A percentile compares a stretch with the other conserved stretches of the same genome.
Conservation (phyloP, 2,329 filamentous ascomycete species). For the Akanthomyces dipterigenus region DNA sequence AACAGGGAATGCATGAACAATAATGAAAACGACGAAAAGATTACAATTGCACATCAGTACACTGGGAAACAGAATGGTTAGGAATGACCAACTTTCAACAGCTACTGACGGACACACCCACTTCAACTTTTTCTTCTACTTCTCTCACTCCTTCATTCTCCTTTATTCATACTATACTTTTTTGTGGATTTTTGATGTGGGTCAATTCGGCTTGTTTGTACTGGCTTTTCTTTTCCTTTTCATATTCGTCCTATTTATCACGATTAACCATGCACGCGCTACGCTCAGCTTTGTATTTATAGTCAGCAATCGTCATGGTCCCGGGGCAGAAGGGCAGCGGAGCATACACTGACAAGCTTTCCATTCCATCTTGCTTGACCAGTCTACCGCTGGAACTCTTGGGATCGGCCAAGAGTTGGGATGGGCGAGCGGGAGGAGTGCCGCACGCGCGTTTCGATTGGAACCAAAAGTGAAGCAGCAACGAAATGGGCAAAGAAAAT, state of each 20-base stretch:
- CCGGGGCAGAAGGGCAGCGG: neutral
- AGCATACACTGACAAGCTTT: neutral
- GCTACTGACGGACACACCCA: neutral
- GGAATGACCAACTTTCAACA: neutral
- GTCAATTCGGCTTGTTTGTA: neutral
- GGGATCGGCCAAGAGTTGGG: neutral
- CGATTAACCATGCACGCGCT: neutral
- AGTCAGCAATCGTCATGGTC: neutral
- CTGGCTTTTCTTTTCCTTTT: neutral
- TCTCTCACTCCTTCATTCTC: slow-evolving; percentile 1
- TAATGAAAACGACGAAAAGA: neutral
- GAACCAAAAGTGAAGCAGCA: neutral
- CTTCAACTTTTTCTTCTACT: slow-evolving; percentile 3
- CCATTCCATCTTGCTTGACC: neutral
- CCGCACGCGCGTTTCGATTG: neutral
- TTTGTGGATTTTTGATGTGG: neutral
- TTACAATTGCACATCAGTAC: neutral
- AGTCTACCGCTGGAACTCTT: neutral
- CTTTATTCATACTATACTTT: neutral
- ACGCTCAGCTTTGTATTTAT: neutral
- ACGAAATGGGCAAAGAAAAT: neutral
- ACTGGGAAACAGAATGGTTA: neutral
- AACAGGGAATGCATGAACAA: slow-evolving; percentile 6
- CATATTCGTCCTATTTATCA: neutral
- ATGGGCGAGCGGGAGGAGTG: neutral